A percentile compares a stretch with the other conserved stretches of the same genome.
Conservation (phyloP, 2,329 filamentous ascomycete genomes). For the Botryotinia globosa region DNA sequence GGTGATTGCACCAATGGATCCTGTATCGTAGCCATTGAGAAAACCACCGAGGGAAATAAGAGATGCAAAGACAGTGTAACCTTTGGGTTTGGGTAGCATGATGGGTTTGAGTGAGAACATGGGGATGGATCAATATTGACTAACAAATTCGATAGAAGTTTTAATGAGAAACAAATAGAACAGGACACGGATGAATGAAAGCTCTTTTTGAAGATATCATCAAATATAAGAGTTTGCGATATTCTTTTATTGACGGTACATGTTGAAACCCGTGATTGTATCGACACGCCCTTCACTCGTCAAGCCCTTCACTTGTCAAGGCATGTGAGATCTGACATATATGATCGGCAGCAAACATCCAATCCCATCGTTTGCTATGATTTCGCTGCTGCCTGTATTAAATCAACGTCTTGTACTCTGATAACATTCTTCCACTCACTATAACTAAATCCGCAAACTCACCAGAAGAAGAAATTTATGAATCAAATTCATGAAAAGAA, state of each 20-base stretch:
- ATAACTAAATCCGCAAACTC: neutral
- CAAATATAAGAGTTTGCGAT: neutral
- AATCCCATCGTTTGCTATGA: neutral
- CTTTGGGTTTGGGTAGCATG: neutral
- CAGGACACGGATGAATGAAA: too few species aligned
- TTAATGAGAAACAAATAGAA: neutral
- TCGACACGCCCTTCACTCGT: neutral
- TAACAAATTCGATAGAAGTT: neutral
- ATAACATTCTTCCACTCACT: neutral
- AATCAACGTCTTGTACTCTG: neutral
- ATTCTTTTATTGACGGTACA: neutral
- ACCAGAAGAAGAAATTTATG: neutral
- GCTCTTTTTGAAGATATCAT: neutral
- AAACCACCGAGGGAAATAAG: constrained; percentile 19
- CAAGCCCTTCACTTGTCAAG: neutral
- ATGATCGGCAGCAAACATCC: neutral
- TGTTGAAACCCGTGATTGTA: neutral
- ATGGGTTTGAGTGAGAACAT: neutral
- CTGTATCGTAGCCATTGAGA: constrained; percentile 42
- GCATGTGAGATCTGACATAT: neutral
- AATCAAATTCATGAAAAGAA: neutral
- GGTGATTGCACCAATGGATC: constrained; percentile 49
- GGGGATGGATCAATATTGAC: neutral
- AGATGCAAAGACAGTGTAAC: constrained; percentile 42
- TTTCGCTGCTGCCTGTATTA: neutral